A percentile compares a stretch with the other conserved stretches of the same genome.
These are phyloP conservation scores for Blattamonas nauphoetae DNA, from an alignment of 78 protist species.

Conservation along the genomic window DNA sequence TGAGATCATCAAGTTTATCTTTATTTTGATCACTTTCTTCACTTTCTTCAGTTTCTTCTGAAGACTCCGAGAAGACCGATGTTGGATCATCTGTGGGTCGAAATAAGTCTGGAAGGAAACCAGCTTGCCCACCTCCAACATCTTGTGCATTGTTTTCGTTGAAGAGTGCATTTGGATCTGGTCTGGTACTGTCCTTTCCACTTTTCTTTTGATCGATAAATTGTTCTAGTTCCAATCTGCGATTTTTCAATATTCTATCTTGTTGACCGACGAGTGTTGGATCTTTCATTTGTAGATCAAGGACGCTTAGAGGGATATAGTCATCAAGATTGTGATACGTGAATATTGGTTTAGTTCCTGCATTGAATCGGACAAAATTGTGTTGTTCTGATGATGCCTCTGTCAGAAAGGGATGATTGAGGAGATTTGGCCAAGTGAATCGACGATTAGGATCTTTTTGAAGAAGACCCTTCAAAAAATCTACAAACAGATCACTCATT, in stretches of 20 bases:
- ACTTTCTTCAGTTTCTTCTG: too few relatives aligned
- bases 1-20: too few relatives aligned
- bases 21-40: too few relatives aligned
- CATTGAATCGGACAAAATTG: background rate
- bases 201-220: too few relatives aligned
- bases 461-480: background rate
- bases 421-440: background rate
- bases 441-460: background rate
- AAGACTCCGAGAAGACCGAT: too few relatives aligned
- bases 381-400: background rate
- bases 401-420: background rate
- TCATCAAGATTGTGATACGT: background rate
- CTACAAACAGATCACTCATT: background rate
- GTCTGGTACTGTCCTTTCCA: too few relatives aligned
- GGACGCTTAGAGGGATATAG: background rate
- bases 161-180: too few relatives aligned
- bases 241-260: background rate
- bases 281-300: background rate
- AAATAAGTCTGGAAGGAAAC: too few relatives aligned
- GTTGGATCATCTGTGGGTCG: too few relatives aligned
- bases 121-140: too few relatives aligned
- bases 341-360: background rate
- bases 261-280: background rate
- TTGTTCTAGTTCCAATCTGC: too few relatives aligned
- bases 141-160: too few relatives aligned